These are phyloP conservation scores for Carex cristatella DNA, from an alignment of 176 grass and related monocot species.

Conservation along the genomic window DNA sequence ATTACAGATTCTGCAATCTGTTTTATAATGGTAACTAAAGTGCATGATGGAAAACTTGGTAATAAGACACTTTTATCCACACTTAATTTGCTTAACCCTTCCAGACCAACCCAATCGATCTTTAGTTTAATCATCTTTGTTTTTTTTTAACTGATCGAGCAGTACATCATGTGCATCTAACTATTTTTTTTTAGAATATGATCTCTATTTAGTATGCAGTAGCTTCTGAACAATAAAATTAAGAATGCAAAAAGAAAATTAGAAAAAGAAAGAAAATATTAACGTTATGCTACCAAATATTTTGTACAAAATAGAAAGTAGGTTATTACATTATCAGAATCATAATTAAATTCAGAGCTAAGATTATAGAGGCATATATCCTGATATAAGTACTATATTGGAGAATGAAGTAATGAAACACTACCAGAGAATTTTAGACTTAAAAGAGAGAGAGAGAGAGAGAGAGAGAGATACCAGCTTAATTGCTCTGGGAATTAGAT, in stretches of 20 bases:
- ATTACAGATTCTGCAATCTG: background rate
- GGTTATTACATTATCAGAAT: background rate
- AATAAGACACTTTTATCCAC: background rate
- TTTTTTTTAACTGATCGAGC: background rate
- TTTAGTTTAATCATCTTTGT: background rate
- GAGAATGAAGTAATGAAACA: background rate
- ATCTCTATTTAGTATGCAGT: background rate
- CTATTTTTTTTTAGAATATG: background rate
- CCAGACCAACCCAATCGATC: background rate
- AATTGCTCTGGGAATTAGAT: background rate
- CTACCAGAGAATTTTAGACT: slow-evolving; percentile 1
- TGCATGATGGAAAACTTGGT: slow-evolving; percentile 2
- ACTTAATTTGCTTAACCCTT: background rate
- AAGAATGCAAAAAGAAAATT: background rate
- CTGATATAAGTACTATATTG: background rate
- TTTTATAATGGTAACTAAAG: background rate
- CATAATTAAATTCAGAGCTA: background rate
- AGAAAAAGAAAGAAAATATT: background rate
- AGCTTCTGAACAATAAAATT: background rate
- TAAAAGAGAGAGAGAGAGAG: background rate
- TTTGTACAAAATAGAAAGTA: background rate
- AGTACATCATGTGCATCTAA: background rate
- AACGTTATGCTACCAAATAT: background rate
- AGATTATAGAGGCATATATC: slow-evolving; percentile 3
- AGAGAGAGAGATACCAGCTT: background rate